phyloP scores from a whole-genome alignment of 495 filamentous ascomycete species.

The Aspergillus ostianus region DNA sequence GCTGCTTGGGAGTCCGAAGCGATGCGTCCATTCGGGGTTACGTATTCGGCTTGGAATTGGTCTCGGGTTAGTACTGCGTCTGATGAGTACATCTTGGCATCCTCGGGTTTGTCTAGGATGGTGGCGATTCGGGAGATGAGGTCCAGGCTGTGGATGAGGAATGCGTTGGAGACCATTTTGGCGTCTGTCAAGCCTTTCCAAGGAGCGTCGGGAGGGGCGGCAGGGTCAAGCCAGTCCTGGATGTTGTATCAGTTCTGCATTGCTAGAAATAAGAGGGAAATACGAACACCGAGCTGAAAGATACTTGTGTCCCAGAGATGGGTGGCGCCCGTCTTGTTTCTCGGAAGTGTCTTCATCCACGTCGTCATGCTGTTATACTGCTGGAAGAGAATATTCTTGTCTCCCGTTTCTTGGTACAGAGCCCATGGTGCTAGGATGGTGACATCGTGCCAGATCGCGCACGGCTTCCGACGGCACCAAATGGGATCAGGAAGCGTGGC shows the following conservation, averaged over 20 bases:
- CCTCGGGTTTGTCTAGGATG: not conserved
- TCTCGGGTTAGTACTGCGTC: conserved; percentile 25
- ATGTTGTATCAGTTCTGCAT: conserved; percentile 15
- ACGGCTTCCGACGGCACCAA: not conserved
- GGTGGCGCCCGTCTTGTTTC: conserved; percentile 36
- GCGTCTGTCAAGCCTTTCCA: conserved; percentile 38
- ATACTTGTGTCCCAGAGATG: conserved; percentile 16
- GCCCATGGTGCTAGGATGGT: conserved; percentile 43
- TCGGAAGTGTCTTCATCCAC: conserved; percentile 45
- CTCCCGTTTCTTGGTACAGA: conserved; percentile 41
- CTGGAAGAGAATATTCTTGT: conserved; percentile 32
- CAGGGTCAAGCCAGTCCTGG: conserved; percentile 55
- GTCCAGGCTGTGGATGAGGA: conserved; percentile 47
- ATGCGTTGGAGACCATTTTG: conserved; percentile 49
- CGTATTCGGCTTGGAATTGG: conserved; percentile 43
- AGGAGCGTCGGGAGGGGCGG: conserved; percentile 40
- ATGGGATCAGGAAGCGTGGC: conserved; percentile 5
- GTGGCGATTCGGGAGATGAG: conserved; percentile 19
- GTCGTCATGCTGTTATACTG: conserved; percentile 41
- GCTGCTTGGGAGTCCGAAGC: conserved; percentile 50
- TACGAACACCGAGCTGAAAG: conserved; percentile 1
- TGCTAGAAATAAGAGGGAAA: not conserved
- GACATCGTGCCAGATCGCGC: conserved; percentile 45
- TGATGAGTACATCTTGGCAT: conserved; percentile 7
- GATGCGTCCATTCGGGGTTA: conserved; percentile 34